Base-by-base conservation (phyloP, 2,329 filamentous ascomycete species). In the Cordyceps javanica region DNA sequence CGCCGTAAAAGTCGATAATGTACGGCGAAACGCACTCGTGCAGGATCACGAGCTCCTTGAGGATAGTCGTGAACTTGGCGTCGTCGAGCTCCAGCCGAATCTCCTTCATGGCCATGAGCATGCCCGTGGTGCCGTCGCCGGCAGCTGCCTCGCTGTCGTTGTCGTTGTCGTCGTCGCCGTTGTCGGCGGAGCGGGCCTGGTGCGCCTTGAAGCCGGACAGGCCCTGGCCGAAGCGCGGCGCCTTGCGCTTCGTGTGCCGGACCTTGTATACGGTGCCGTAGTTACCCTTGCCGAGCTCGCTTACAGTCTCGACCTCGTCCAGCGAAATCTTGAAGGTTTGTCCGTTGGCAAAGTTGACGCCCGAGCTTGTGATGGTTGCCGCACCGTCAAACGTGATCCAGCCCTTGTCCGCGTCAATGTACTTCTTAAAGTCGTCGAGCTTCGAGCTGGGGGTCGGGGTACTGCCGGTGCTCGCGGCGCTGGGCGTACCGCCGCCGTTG, bases 21-120 rank as follows among this genome's bases (percentile, higher is more conserved):
- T 93, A 96, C 0, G 94, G 93, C 2, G 91, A 97, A 3, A 94
- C 80, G 68, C 94, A 99, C 65, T 94, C 89, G 74, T 99, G 94
- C 2, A 99, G 78, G 62, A 99, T 93, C 67, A 99, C 91, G 49
- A 99, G 79, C 73, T 99, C 94, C 83, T 97, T 99, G 66, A 97
- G 88, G 68, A 99, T 99, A 38, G 93, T 92, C 7, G 90, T 88
- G 69, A 99, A 96, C 72, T 99, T 99, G 62, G 91, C 88, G 71
- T 99, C 94, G 67, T 99, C 94, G 55, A 99, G 79, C 72, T 99
- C 94, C 10, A 99, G 78, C 21, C 94, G 85, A 66, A 99, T 95
- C 73, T 99, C 94, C 72, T 99, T 99, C 94, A 99, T 99, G 14
- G 94, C 94, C 94, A 99, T 97, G 60, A 96, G 80, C 51, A 89